These are phyloP conservation scores for Auricularia sp. DNA, from an alignment of 768 basidiomycete genomes.

Conservation along the genomic window DNA sequence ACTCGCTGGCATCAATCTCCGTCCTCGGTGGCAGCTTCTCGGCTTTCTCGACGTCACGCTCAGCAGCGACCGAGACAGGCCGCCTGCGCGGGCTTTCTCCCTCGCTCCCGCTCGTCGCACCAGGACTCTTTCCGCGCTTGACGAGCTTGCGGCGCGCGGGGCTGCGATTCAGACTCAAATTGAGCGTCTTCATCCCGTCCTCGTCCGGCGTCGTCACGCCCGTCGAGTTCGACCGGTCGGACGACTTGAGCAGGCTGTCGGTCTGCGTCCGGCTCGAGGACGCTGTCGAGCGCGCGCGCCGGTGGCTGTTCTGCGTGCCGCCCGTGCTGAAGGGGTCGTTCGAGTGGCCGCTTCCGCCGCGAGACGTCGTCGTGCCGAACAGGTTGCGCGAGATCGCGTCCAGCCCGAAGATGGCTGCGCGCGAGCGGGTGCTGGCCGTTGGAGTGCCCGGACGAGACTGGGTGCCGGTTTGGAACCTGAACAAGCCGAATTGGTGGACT, in stretches of 20 bases:
- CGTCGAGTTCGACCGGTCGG: constrained; percentile 60
- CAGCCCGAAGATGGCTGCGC: constrained; percentile 77
- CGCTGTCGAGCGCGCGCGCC: constrained; percentile 55
- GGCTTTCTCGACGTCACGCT: constrained; percentile 33
- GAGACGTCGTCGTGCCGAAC: constrained; percentile 58
- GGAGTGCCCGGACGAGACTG: constrained; percentile 80
- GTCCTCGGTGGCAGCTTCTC: constrained; percentile 27
- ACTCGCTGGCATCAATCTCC: constrained; percentile 55
- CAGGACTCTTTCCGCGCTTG: constrained; percentile 24
- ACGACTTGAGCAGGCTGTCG: constrained; percentile 60
- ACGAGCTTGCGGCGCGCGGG: constrained; percentile 23
- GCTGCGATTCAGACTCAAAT: neutral
- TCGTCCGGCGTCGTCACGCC: constrained; percentile 51
- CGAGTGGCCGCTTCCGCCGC: constrained; percentile 40
- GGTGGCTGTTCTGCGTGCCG: constrained; percentile 29
- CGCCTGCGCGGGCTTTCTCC: constrained; percentile 14
- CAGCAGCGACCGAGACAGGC: constrained; percentile 18
- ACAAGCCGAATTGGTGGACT: constrained; percentile 77
- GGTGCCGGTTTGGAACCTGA: constrained; percentile 73
- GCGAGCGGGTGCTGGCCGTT: constrained; percentile 57
- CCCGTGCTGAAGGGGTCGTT: constrained; percentile 21
- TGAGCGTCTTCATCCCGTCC: constrained; percentile 18
- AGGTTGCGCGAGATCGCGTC: constrained; percentile 86
- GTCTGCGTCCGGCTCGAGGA: constrained; percentile 70
- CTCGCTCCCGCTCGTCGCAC: constrained; percentile 16